Evolutionary conservation across 768 basidiomycete genomes (phyloP), one percentile per base, ranked within the genome.

Genomic region (Amanita exitialis): DNA sequence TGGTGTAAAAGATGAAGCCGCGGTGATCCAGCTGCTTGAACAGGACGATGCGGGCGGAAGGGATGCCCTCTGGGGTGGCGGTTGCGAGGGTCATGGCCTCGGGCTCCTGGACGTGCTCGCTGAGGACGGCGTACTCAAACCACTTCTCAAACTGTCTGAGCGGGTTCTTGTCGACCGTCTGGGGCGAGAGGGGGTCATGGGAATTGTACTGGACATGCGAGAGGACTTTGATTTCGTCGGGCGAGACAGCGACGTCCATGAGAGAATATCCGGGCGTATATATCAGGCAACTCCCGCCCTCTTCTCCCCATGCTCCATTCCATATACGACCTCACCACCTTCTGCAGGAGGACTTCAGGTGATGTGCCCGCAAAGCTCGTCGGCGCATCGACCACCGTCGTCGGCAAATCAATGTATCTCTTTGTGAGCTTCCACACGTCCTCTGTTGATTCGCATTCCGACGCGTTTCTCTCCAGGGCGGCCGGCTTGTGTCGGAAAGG

Each of bases 1-100:
- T 99, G 28, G 95, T 98, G 76, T 79, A 99, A 71, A 97, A 96
- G 52, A 95, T 79, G 70, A 98, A 97, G 46, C 96, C 96, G 49
- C 73, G 80, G 27, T 74, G 61, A 71, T 98, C 96, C 59, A 90
- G 80, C 62, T 91, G 79, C 67, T 94, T 96, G 61, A 98, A 80
- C 53, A 97, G 82, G 50, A 97, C 93, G 66, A 90, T 78, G 57
- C 95, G 82, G 9, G 86, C 80, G 34, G 90, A 91, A 21, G 95
- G 95, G 55, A 93, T 77, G 32, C 88, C 91, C 1, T 67, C 57
- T 13, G 76, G 62, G 1, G 86, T 80, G 8, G 80, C 78, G 47
- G 90, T 91, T 45, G 86, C 83, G 47, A 93, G 66, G 3, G 82
- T 74, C 82, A 96, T 87, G 6, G 87, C 83, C 63, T 97, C 95